A percentile compares a stretch with the other conserved stretches of the same genome.
Conservation (phyloP, 106 monocot species). For the Narthecium ossifragum region DNA sequence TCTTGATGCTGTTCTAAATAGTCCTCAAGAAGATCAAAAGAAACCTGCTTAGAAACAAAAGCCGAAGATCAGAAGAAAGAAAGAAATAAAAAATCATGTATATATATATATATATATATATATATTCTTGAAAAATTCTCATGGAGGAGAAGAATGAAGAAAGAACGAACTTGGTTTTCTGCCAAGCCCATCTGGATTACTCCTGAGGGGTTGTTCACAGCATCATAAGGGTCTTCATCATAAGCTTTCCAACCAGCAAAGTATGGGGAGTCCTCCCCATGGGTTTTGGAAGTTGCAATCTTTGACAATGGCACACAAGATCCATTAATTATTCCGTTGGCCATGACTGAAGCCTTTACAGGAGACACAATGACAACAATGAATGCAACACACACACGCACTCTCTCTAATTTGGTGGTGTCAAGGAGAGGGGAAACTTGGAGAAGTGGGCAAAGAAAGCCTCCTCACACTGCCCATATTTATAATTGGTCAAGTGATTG, state of each 20-base stretch:
- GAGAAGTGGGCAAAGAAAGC: neutral
- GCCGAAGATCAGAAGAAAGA: neutral
- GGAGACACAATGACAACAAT: neutral
- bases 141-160: neutral
- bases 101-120: neutral
- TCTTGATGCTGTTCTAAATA: slow-evolving; percentile 40
- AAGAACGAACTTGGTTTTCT: slow-evolving; percentile 50
- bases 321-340: neutral
- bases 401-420: too few species aligned
- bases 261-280: slow-evolving; percentile 68
- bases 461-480: neutral
- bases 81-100: neutral
- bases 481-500: neutral
- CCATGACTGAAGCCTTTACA: slow-evolving; percentile 5
- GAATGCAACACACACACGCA: too few species aligned
- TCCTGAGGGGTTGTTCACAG: slow-evolving; percentile 40
- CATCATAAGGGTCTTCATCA: slow-evolving; percentile 54
- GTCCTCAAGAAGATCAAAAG: slow-evolving; percentile 58
- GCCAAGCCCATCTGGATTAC: slow-evolving; percentile 77
- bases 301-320: slow-evolving; percentile 22
- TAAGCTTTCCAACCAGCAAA: slow-evolving; percentile 76
- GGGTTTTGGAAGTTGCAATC: slow-evolving; percentile 31
- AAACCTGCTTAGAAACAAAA: slow-evolving; percentile 24
- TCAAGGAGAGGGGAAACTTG: too few species aligned
- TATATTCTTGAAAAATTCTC: too few species aligned